phyloP scores from a whole-genome alignment of 208 protist species.

The Crithidia mellificae region DNA sequence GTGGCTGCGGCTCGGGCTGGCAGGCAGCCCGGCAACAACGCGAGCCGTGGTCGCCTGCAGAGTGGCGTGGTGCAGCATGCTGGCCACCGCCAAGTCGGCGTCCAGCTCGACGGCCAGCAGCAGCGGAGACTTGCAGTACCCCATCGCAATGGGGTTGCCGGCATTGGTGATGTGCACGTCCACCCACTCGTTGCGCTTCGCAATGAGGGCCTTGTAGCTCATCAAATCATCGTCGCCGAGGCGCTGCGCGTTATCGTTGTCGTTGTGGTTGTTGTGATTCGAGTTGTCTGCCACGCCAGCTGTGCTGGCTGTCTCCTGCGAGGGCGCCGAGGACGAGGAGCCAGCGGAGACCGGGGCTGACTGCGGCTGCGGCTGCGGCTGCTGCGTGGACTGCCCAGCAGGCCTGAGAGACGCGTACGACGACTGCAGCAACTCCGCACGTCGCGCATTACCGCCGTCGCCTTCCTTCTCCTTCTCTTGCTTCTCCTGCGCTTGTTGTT shows the following conservation, averaged over 20 bases:
- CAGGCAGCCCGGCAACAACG: constrained; percentile 6
- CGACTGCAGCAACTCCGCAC: not conserved
- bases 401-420: not conserved
- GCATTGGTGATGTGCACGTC: constrained; percentile 40
- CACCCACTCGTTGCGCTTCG: constrained; percentile 23
- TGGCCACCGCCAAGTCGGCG: constrained; percentile 31
- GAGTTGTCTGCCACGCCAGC: not conserved
- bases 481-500: constrained; percentile 1
- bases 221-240: not conserved
- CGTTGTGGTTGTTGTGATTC: not conserved
- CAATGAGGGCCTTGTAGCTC: not conserved
- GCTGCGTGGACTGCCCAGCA: no score
- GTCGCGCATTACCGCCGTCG: not conserved
- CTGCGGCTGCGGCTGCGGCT: not conserved
- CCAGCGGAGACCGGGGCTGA: not conserved
- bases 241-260: no score
- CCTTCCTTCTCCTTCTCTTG: not conserved
- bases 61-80: constrained; percentile 34
- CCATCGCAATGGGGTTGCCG: constrained; percentile 27
- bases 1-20: no score
- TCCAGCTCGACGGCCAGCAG: constrained; percentile 42
- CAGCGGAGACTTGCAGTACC: constrained; percentile 40
- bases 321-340: not conserved
- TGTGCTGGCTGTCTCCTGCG: not conserved
- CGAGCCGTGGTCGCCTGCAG: constrained; percentile 19